Evolutionary conservation across 805 yeast species (phyloP).

Genomic region (Starmerella apicola): DNA sequence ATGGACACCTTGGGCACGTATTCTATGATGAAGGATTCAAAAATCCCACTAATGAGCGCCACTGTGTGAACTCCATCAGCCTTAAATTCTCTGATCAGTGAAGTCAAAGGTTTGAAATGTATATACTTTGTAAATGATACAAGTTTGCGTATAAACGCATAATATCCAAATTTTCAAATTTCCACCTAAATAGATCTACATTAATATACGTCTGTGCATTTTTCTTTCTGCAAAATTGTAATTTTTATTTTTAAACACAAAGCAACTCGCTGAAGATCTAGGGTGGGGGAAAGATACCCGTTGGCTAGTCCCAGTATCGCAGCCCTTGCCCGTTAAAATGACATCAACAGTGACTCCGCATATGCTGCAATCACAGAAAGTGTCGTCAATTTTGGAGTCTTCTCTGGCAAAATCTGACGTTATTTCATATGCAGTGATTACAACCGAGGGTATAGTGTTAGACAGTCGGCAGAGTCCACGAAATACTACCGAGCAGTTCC

Average conservation of each 20-base stretch:
- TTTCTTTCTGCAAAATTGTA: no score
- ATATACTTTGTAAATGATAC: no score
- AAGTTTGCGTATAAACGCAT: no score
- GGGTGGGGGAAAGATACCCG: no score
- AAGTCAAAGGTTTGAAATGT: no score
- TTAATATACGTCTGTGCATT: no score
- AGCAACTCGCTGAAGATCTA: no score
- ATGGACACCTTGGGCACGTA: constrained; percentile 91
- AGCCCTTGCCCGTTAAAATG: background rate
- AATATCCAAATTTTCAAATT: no score
- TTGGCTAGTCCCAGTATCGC: no score
- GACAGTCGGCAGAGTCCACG: constrained; percentile 15
- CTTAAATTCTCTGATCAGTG: constrained; percentile 48
- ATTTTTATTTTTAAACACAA: no score
- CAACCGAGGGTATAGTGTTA: constrained; percentile 12
- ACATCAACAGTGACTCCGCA: background rate
- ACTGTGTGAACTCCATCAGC: constrained; percentile 83
- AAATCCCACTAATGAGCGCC: constrained; percentile 83
- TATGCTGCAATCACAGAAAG: constrained; percentile 12
- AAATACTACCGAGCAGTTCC: constrained; percentile 1
- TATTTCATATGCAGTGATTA: constrained; percentile 12
- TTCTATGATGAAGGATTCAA: constrained; percentile 87
- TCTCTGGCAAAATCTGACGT: constrained; percentile 4
- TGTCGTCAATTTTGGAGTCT: constrained; percentile 6
- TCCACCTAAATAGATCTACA: no score